phyloP scores from a whole-genome alignment of 2,329 filamentous ascomycete genomes.

The Ciborinia camelliae region DNA sequence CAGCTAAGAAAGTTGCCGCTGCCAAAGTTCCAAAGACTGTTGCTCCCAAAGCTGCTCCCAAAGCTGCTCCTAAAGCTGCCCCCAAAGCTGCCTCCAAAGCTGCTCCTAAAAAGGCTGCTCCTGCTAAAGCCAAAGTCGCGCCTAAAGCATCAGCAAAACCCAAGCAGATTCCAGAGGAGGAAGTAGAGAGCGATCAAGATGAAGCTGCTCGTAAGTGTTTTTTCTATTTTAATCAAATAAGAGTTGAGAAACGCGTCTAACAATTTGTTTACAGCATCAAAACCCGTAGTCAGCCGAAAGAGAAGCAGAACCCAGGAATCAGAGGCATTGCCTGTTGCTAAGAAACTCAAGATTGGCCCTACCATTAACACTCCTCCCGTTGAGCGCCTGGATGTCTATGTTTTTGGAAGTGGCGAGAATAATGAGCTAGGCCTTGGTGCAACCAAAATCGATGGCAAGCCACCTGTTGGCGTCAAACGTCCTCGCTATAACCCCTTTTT shows the following conservation, averaged over 20 bases:
- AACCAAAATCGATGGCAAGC: conserved; percentile 56
- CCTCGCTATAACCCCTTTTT: conserved; percentile 67
- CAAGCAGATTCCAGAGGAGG: not conserved
- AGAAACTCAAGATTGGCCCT: conserved; percentile 9
- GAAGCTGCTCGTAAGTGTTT: not conserved
- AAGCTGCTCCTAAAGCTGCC: not conserved
- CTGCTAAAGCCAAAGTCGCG: not conserved
- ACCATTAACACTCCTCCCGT: conserved; percentile 1
- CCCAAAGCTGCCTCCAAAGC: no score
- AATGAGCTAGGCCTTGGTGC: conserved; percentile 79
- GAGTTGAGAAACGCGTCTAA: not conserved
- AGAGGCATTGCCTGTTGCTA: not conserved
- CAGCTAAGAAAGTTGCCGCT: not conserved
- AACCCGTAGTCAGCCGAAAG: not conserved
- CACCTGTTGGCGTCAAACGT: conserved; percentile 67
- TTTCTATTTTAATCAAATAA: no score
- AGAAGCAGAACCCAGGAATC: not conserved
- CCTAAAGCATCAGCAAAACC: not conserved
- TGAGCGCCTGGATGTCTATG: conserved; percentile 62
- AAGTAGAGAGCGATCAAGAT: not conserved
- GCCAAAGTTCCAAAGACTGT: not conserved
- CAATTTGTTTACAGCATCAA: not conserved
- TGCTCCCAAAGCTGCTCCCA: not conserved
- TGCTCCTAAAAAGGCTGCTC: not conserved
- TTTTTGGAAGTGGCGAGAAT: conserved; percentile 76